Conservation (phyloP, 495 filamentous ascomycete species). For the Aspergillus sparsus region DNA sequence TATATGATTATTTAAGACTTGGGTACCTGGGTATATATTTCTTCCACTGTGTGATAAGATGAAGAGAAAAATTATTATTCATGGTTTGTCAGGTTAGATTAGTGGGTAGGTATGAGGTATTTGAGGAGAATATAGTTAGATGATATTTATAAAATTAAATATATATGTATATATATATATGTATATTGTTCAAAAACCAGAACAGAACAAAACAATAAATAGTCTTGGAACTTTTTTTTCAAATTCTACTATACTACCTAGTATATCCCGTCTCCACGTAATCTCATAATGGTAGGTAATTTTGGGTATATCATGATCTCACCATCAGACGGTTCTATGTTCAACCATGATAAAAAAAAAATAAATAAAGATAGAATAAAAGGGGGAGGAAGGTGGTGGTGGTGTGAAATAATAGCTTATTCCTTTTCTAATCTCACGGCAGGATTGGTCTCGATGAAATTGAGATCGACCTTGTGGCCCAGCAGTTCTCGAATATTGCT, state of each 20-base stretch:
- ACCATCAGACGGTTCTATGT: slow-evolving; percentile 14
- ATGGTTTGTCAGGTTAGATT: neutral
- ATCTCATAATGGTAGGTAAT: slow-evolving; percentile 11
- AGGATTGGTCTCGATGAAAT: slow-evolving; percentile 79
- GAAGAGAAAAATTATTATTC: no score
- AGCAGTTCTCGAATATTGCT: slow-evolving; percentile 82
- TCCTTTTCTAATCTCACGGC: slow-evolving; percentile 78
- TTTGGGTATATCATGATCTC: slow-evolving; percentile 20
- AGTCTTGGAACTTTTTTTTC: slow-evolving; percentile 1
- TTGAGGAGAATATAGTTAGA: no score
- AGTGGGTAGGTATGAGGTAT: neutral
- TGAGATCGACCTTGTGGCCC: slow-evolving; percentile 81
- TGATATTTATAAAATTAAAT: no score
- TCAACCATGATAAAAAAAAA: slow-evolving; percentile 13
- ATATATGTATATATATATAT: no score
- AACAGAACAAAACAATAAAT: neutral
- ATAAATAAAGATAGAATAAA: no score
- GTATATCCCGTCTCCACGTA: slow-evolving; percentile 9
- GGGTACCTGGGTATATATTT: neutral
- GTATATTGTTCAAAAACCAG: neutral
- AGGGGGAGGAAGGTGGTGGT: no score
- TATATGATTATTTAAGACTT: no score
- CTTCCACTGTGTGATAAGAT: neutral
- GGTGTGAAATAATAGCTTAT: slow-evolving; percentile 41
- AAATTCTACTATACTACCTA: slow-evolving; percentile 10